Conservation (phyloP, 345 rosid genomes). For the Jatropha curcas region DNA sequence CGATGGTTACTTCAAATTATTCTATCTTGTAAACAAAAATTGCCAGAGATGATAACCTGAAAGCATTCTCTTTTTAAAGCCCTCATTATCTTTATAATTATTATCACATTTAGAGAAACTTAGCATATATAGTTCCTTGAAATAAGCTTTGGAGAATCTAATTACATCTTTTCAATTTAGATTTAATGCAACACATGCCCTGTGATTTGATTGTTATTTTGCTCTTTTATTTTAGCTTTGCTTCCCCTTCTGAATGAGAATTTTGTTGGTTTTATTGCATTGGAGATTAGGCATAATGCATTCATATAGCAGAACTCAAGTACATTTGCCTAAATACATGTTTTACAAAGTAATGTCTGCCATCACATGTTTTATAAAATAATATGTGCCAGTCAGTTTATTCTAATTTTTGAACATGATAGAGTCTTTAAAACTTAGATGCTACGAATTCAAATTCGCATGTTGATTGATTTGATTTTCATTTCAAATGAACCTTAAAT, state of each 20-base stretch:
- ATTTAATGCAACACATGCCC: not conserved
- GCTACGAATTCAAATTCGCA: not conserved
- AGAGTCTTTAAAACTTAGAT: not conserved
- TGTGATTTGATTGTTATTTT: not conserved
- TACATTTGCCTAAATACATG: not conserved
- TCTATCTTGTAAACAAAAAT: not conserved
- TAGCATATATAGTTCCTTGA: not conserved
- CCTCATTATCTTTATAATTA: not conserved
- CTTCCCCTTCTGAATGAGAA: not conserved
- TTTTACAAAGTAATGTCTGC: not conserved
- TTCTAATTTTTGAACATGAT: not conserved
- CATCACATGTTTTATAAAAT: not conserved
- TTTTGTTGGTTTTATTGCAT: not conserved
- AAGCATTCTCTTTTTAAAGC: not conserved
- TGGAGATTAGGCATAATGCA: not conserved
- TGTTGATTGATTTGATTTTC: conserved; percentile 3
- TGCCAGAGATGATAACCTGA: not conserved
- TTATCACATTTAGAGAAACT: not conserved
- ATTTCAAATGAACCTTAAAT: conserved; percentile 16
- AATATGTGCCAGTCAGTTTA: not conserved
- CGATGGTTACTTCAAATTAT: not conserved
- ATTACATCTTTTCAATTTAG: not conserved
- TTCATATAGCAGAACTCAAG: not conserved
- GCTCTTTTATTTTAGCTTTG: not conserved
- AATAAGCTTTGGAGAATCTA: not conserved